These are phyloP conservation scores for Hippophae rhamnoides DNA, from an alignment of 306 rosid genomes.

Conservation along the genomic window DNA sequence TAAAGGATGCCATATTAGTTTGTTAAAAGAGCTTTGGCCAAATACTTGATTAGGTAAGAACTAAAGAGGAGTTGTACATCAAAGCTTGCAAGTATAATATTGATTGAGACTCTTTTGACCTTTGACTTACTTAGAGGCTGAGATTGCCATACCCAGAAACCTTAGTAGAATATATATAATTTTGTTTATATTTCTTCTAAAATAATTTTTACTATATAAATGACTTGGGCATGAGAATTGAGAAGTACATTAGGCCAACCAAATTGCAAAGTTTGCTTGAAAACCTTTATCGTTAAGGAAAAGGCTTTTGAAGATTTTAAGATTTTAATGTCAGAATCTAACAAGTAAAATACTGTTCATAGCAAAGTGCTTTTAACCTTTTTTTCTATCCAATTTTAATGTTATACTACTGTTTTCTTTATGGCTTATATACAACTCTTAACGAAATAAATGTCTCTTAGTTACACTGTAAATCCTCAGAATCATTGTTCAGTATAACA, in stretches of 20 bases:
- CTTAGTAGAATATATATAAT: neutral
- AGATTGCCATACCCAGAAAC: constrained; percentile 34
- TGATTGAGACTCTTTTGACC: constrained; percentile 8
- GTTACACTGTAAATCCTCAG: no score
- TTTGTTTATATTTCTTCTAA: neutral
- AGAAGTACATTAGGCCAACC: constrained; percentile 24
- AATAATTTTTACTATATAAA: neutral
- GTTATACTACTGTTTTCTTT: no score
- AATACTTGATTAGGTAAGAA: neutral
- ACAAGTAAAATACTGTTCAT: no score
- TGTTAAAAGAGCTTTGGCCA: constrained; percentile 12
- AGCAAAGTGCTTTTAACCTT: no score
- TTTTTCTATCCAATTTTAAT: no score
- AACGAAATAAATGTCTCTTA: no score
- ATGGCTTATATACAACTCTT: no score
- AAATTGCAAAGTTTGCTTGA: constrained; percentile 2
- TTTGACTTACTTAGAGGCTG: constrained; percentile 61
- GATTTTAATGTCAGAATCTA: neutral
- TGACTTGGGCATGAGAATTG: neutral
- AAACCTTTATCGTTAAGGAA: constrained; percentile 41
- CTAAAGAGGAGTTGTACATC: neutral
- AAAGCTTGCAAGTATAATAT: constrained; percentile 5
- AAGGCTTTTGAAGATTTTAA: neutral
- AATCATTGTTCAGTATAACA: no score
- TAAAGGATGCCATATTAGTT: neutral